Evolutionary conservation across 2,329 filamentous ascomycete species (phyloP).

Genomic region (Paecilomyces variotii): DNA sequence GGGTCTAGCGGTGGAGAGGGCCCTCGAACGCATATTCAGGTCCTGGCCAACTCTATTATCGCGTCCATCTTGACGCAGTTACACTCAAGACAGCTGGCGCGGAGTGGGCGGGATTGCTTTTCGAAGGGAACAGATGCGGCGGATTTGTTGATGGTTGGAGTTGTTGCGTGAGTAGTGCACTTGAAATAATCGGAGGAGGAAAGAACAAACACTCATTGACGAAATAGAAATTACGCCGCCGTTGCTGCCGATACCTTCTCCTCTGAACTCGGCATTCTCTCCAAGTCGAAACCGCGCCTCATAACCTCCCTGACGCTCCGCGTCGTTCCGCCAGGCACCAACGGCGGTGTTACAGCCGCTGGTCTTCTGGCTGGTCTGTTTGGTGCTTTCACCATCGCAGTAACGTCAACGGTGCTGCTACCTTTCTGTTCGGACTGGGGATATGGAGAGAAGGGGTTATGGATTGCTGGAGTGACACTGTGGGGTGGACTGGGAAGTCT

Average conservation of each 20-base stretch:
- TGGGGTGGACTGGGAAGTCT: conserved; percentile 76
- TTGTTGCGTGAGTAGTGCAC: conserved; percentile 29
- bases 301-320: conserved; percentile 73
- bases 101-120: conserved; percentile 28
- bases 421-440: conserved; percentile 52
- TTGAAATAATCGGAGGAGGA: neutral
- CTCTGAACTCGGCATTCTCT: conserved; percentile 88
- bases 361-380: conserved; percentile 67
- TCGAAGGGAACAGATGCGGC: conserved; percentile 21
- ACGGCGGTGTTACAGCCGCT: conserved; percentile 75
- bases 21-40: conserved; percentile 75
- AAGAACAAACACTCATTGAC: neutral
- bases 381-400: conserved; percentile 63
- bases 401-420: conserved; percentile 59
- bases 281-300: conserved; percentile 65
- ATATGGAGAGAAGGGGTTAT: conserved; percentile 39
- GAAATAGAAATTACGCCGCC: conserved; percentile 67
- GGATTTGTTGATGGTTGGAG: conserved; percentile 33
- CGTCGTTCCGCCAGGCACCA: conserved; percentile 80
- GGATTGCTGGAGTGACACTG: conserved; percentile 50
- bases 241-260: conserved; percentile 91
- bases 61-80: conserved; percentile 58
- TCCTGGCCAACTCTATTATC: conserved; percentile 78
- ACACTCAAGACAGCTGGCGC: conserved; percentile 38
- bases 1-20: conserved; percentile 70